Conservation (phyloP, 495 filamentous ascomycete genomes). For the Cryomyces minteri region DNA sequence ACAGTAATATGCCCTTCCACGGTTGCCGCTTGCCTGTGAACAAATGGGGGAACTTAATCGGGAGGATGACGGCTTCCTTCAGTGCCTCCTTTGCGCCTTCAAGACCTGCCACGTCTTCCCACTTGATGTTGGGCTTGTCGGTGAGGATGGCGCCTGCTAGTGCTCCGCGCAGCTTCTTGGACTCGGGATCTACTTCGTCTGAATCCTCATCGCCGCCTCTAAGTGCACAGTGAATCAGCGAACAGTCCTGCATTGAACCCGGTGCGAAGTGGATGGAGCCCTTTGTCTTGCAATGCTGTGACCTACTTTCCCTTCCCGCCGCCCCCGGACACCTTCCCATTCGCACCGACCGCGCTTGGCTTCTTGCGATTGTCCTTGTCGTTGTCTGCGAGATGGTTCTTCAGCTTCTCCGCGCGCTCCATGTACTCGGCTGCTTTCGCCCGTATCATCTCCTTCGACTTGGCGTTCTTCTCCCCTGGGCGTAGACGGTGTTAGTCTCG, state of each 20-base stretch:
- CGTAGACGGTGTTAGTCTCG: not conserved
- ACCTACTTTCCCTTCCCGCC: conserved; percentile 46
- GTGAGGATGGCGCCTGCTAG: conserved; percentile 82
- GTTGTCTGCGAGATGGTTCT: conserved; percentile 61
- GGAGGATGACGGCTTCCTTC: conserved; percentile 92
- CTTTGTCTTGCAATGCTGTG: too few species aligned
- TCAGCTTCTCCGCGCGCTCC: conserved; percentile 94
- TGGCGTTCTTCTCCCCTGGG: conserved; percentile 78
- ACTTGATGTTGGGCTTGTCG: conserved; percentile 86
- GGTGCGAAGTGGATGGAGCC: too few species aligned
- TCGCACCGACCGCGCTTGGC: conserved; percentile 66
- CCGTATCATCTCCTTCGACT: conserved; percentile 91
- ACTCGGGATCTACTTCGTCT: conserved; percentile 65
- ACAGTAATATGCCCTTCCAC: conserved; percentile 95
- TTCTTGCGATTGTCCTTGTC: conserved; percentile 53
- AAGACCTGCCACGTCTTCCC: conserved; percentile 97
- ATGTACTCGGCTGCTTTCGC: conserved; percentile 90
- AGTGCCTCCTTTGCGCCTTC: conserved; percentile 91
- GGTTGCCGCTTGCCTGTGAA: conserved; percentile 95
- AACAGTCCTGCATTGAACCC: too few species aligned
- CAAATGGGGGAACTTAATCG: conserved; percentile 94
- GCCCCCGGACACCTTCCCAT: conserved; percentile 59
- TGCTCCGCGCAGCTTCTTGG: conserved; percentile 83
- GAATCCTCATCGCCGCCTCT: conserved; percentile 31
- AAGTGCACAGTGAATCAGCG: not conserved